Evolutionary conservation across 306 rosid species (phyloP).

Genomic region (Trifolium repens): DNA sequence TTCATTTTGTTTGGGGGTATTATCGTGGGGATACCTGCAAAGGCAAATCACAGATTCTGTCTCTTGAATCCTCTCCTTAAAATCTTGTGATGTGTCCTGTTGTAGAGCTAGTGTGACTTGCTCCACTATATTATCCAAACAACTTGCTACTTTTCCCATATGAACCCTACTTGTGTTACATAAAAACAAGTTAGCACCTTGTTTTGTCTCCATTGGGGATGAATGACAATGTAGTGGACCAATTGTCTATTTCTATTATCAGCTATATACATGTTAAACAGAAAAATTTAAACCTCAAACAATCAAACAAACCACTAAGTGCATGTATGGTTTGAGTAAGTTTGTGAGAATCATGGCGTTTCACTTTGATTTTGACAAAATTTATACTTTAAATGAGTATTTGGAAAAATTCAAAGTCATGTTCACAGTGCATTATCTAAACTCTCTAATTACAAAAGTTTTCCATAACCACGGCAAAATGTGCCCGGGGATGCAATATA

Average conservation of each 20-base stretch:
- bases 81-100: constrained; percentile 37
- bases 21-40: constrained; percentile 59
- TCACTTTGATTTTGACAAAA: not conserved
- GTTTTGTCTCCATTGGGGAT: constrained; percentile 1
- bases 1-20: constrained; percentile 35
- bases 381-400: not conserved
- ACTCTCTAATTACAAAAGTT: not conserved
- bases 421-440: not conserved
- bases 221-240: not conserved
- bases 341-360: not conserved
- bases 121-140: constrained; percentile 63
- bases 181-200: constrained; percentile 23
- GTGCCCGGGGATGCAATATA: too few relatives aligned
- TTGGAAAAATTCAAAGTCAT: not conserved
- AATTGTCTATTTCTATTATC: not conserved
- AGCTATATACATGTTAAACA: not conserved
- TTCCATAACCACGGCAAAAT: not conserved
- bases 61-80: constrained; percentile 44
- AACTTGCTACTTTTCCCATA: constrained; percentile 62
- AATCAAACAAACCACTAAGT: not conserved
- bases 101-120: constrained; percentile 47
- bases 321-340: not conserved
- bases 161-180: constrained; percentile 41
- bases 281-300: not conserved
- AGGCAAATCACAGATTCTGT: constrained; percentile 50